Base-by-base conservation (phyloP, 345 rosid genomes). In the Salix purpurea region DNA sequence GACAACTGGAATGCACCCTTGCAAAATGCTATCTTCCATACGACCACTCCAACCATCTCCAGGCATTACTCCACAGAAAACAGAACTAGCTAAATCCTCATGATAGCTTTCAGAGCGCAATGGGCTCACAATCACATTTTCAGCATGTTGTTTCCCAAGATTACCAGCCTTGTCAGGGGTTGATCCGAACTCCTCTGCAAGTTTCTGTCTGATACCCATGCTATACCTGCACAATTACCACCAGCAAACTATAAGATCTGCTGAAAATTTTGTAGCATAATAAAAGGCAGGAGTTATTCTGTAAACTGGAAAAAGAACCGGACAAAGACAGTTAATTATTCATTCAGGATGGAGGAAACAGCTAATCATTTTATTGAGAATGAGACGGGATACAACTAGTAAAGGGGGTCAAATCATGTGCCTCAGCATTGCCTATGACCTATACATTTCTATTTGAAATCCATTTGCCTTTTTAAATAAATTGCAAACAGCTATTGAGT, bases 41-140 rank as follows among this genome's bases (percentile, higher is more conserved):
- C 98, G 94, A 70, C 99, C 98, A 87, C 99, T 96, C 99, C 98
- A 96, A 69, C 99, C 99, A 88, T 96, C 99, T 80, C 99, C 99
- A 69, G 99, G 99, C 78, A 96, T 79, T 12, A 88, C 99, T 42
- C 98, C 99, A 73, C 99, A 93, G 78, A 96, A 96, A 75, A 90
- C 52, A 73, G 99, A 96, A 82, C 82, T 88, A 32, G 98, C 93
- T 77, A 96, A 78, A 76, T 85, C 97, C 70, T 76, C 84, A 8
- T 88, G 94, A 85, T 96, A 93, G 71, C 86, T 81, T 28, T 78
- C 84, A 75, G 94, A 73, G 79, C 94, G 98, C 28, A 78, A 66
- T 10, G 89, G 86, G 64, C 93, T 93, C 74, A 96, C 96, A 69
- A 84, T 83, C 26, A 96, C 96, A 86, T 90, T 93, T 64, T 89